Base-by-base conservation (phyloP, 2,329 filamentous ascomycete species). In the Colletotrichum filicis region DNA sequence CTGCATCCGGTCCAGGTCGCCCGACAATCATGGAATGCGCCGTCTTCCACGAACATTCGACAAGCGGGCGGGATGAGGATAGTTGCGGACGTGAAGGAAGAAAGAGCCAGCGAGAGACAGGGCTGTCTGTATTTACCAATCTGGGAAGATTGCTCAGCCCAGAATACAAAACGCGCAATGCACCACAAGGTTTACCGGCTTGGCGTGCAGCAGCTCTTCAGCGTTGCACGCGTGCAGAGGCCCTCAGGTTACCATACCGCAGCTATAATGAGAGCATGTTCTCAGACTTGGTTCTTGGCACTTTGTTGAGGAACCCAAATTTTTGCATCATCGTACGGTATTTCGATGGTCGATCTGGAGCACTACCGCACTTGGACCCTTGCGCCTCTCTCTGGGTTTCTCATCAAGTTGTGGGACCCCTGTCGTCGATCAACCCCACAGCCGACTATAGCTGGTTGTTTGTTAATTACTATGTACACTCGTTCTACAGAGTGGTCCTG, bases 391-490 rank as follows among this genome's bases (percentile, higher is more conserved):
- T 53, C 62, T 35, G 16, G 32, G 16, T 65, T 16, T 11, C 3
- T 35, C 11, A 3, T 53, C 28, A 52, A 55, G 37, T 42, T 42
- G 37, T 42, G 37, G 37, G 4, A 24, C 46, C 56, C 61, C 65
- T 67, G 68, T 35, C 46, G 63, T 37, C 35, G 46, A 67, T 56
- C 35, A 67, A 60, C 67, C 61, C 61, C 37, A 37, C 24, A 57
- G 22, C 53, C 30, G 19, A 64, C 14, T n/a, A 14, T 16, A 24
- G 32, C 37, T 19, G 14, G 16, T 19, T 42, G 37, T n/a, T 52
- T 35, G 24, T n/a, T 59, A 6, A 6, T 24, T 19, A 52, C 30
- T 30, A 8, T 9, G 30, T 30, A 30, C 53, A 49, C 26, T 35
- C n/a, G 42, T 37, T 16, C 22, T 52, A 5, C 19, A 42, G 37